Conservation (phyloP, 768 basidiomycete genomes). For the Suillus cothurnatus region DNA sequence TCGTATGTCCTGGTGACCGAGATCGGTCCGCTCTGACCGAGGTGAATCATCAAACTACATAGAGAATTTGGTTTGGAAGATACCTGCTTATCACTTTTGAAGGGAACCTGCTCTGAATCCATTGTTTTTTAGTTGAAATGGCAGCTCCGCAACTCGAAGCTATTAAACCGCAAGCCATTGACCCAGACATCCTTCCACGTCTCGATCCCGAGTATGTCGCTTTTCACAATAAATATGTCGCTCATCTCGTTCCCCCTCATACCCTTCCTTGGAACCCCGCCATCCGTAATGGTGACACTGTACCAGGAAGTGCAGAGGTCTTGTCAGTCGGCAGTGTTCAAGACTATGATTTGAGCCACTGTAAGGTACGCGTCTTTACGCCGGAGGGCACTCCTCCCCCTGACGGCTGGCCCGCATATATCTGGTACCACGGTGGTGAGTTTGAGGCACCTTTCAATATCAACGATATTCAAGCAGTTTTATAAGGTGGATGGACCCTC, state of each 20-base stretch:
- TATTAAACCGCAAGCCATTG: slow-evolving; percentile 48
- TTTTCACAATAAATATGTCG: slow-evolving; percentile 57
- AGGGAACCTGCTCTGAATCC: neutral
- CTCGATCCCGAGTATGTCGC: slow-evolving; percentile 69
- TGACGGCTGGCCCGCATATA: slow-evolving; percentile 69
- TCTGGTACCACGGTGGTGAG: slow-evolving; percentile 76
- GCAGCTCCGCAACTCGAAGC: slow-evolving; percentile 7
- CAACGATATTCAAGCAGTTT: neutral
- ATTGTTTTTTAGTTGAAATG: slow-evolving; percentile 18
- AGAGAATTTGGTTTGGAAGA: neutral
- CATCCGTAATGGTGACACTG: slow-evolving; percentile 51
- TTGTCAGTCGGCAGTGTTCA: slow-evolving; percentile 55
- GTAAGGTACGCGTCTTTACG: slow-evolving; percentile 63
- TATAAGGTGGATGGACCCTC: slow-evolving; percentile 73
- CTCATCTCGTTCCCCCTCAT: slow-evolving; percentile 51
- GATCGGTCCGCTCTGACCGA: slow-evolving; percentile 11
- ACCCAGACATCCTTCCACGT: slow-evolving; percentile 56
- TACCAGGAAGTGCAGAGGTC: slow-evolving; percentile 59
- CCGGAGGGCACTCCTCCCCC: slow-evolving; percentile 51
- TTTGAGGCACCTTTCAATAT: neutral
- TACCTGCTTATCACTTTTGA: neutral
- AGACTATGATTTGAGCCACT: slow-evolving; percentile 55
- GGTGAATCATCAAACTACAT: neutral
- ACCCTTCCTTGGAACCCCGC: slow-evolving; percentile 63
- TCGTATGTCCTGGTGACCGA: slow-evolving; percentile 10